Percentiles rank a stretch among this genome's conserved stretches.
Evolutionary conservation across 1,284 basidiomycete genomes (phyloP).

Genomic region (Ceratobasidium theobromae): DNA sequence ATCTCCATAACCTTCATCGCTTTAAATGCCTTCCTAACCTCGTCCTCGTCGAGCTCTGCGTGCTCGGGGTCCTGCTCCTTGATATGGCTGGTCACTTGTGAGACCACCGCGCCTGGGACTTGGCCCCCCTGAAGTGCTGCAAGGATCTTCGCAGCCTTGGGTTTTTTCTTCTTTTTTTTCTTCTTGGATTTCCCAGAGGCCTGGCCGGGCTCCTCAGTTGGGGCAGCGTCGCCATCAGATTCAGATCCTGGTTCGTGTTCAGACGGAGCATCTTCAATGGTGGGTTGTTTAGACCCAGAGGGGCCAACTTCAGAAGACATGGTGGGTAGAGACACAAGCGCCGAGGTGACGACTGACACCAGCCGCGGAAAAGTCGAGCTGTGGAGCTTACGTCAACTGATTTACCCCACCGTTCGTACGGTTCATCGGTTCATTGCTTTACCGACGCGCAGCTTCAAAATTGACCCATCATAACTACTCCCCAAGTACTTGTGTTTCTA

Average conservation of each 20-base stretch:
- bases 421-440: no score
- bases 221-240: constrained; percentile 6
- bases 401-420: no score
- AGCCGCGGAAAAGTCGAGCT: no score
- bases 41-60: constrained; percentile 55
- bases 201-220: constrained; percentile 34
- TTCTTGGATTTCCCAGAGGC: constrained; percentile 50
- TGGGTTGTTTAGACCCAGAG: constrained; percentile 9
- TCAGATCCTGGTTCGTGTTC: constrained; percentile 40
- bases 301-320: constrained; percentile 26
- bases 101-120: constrained; percentile 60
- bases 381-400: no score
- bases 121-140: constrained; percentile 48
- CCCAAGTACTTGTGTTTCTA: no score
- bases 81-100: constrained; percentile 60
- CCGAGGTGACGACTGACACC: no score
- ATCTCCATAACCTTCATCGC: constrained; percentile 74
- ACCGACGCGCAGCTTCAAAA: no score
- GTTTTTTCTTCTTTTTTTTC: constrained; percentile 76
- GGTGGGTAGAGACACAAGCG: background rate
- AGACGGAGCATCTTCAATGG: constrained; percentile 4
- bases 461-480: no score
- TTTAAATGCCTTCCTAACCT: constrained; percentile 61
- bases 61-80: constrained; percentile 50
- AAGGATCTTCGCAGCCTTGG: constrained; percentile 50